Evolutionary conservation across 192 early-diverging fungal genomes (phyloP), one percentile per base, ranked within the genome.

Genomic region (Linnemannia exigua): DNA sequence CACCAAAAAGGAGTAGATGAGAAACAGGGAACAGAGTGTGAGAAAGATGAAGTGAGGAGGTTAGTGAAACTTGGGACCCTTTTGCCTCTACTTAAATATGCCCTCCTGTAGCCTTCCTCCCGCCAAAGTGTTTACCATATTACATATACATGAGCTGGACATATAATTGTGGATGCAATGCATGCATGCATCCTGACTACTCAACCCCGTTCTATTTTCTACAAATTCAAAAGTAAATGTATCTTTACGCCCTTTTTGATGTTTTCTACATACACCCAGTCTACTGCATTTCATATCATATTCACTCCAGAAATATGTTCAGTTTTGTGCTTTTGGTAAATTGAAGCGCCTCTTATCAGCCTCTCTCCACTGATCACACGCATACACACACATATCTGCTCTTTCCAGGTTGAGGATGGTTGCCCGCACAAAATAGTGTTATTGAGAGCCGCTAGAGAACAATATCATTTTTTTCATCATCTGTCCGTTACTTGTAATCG

Each of bases 181-280:
- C 58, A 61, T 61, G 58, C 58, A 61, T 28, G 8, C 58, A 61
- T 28, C 14, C 14, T 28, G n/a, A 12, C 58, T 31, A 61, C 12
- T 28, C 28, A 44, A 44, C 41, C 25, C 58, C 3, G 28, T 28
- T 61, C 7, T 25, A 28, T 61, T 61, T 61, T 61, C 58, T 61
- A 61, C 9, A 12, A 9, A n/a, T n/a, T n/a, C 11, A 0, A 61
- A 44, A 44, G 41, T 44, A 44, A 61, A 61, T 61, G 58, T 61
- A 61, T 22, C 25, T 61, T 61, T 61, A 61, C 58, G 58, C 58
- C 58, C 25, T 61, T 61, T 61, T 61, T 54, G 6, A n/a, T 52
- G 4, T 52, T 7, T 28, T 8, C 58, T 61, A 25, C 58, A 51
- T 54, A n/a, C 52, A 54, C 52, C 2, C 52, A n/a, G 22, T n/a